Evolutionary conservation across 1,284 basidiomycete species (phyloP).

Genomic region (Ustilago trichophora): DNA sequence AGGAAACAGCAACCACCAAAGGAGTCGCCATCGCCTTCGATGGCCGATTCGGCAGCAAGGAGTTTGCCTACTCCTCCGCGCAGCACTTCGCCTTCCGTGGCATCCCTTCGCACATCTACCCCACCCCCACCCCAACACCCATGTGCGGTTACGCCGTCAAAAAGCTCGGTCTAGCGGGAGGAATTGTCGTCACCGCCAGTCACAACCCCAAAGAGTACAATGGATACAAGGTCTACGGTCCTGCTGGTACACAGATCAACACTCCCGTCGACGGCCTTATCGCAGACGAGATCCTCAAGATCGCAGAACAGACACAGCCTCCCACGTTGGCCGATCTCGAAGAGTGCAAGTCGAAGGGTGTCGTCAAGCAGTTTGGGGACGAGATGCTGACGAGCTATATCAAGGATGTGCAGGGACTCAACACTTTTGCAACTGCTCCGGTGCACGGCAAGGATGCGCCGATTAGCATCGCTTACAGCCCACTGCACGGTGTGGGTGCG

Average conservation of each 20-base stretch:
- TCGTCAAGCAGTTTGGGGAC: slow-evolving; percentile 32
- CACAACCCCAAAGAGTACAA: slow-evolving; percentile 63
- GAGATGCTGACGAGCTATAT: slow-evolving; percentile 51
- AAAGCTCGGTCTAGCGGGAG: slow-evolving; percentile 51
- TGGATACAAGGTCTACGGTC: slow-evolving; percentile 59
- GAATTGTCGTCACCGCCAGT: slow-evolving; percentile 57
- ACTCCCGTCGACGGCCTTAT: slow-evolving; percentile 56
- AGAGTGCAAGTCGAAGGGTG: slow-evolving; percentile 23
- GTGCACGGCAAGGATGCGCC: slow-evolving; percentile 25
- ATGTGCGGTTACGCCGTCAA: slow-evolving; percentile 58
- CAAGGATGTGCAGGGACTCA: slow-evolving; percentile 29
- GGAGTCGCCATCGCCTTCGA: slow-evolving; percentile 63
- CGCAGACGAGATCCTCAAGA: slow-evolving; percentile 46
- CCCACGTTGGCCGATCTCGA: slow-evolving; percentile 24
- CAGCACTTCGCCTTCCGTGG: slow-evolving; percentile 50
- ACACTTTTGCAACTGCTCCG: slow-evolving; percentile 11
- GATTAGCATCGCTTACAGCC: slow-evolving; percentile 52
- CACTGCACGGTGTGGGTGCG: slow-evolving; percentile 58
- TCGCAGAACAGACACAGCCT: slow-evolving; percentile 28
- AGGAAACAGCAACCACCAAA: slow-evolving; percentile 20
- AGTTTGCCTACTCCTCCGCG: slow-evolving; percentile 52
- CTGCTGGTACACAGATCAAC: slow-evolving; percentile 58
- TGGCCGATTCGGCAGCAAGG: slow-evolving; percentile 53
- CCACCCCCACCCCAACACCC: slow-evolving; percentile 45
- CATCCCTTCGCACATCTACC: slow-evolving; percentile 49